phyloP scores from a whole-genome alignment of 2,329 filamentous ascomycete species.

The Cladophialophora psammophila region DNA sequence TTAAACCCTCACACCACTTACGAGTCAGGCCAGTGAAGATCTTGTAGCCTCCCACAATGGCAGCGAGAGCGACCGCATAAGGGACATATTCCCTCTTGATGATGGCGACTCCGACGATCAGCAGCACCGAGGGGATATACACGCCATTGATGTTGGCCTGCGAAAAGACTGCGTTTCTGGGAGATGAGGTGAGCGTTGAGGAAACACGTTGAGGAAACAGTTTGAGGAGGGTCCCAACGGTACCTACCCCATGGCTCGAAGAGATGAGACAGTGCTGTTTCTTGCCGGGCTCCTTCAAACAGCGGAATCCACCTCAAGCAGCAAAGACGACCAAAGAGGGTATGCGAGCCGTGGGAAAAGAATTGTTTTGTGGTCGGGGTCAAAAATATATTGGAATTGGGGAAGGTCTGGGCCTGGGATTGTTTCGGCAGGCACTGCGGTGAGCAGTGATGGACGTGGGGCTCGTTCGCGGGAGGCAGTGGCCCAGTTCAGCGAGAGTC shows the following conservation, averaged over 20 bases:
- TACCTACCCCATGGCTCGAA: slow-evolving; percentile 24
- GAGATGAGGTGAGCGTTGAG: slow-evolving; percentile 13
- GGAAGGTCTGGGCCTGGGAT: slow-evolving; percentile 13
- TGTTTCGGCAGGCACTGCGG: slow-evolving; percentile 10
- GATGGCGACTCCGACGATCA: slow-evolving; percentile 77
- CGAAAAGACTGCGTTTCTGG: slow-evolving; percentile 41
- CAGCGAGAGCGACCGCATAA: slow-evolving; percentile 72
- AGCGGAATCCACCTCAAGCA: background rate
- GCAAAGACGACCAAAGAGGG: background rate
- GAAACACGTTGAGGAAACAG: slow-evolving; percentile 1
- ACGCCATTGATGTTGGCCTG: slow-evolving; percentile 75
- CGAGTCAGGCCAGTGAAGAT: slow-evolving; percentile 69
- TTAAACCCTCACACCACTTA: background rate
- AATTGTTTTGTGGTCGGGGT: slow-evolving; percentile 16
- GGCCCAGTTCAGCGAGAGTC: background rate
- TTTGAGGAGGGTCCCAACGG: background rate
- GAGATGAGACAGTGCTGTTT: background rate
- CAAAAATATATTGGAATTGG: slow-evolving; percentile 27
- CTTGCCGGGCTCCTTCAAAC: background rate
- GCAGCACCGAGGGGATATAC: slow-evolving; percentile 80
- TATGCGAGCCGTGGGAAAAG: background rate
- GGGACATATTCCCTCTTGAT: slow-evolving; percentile 79
- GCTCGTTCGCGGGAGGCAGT: slow-evolving; percentile 11
- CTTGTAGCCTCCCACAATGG: slow-evolving; percentile 73
- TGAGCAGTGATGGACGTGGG: slow-evolving; percentile 18